phyloP scores from a whole-genome alignment of 192 early-diverging fungal species.

The Dimargaris cristalligena region DNA sequence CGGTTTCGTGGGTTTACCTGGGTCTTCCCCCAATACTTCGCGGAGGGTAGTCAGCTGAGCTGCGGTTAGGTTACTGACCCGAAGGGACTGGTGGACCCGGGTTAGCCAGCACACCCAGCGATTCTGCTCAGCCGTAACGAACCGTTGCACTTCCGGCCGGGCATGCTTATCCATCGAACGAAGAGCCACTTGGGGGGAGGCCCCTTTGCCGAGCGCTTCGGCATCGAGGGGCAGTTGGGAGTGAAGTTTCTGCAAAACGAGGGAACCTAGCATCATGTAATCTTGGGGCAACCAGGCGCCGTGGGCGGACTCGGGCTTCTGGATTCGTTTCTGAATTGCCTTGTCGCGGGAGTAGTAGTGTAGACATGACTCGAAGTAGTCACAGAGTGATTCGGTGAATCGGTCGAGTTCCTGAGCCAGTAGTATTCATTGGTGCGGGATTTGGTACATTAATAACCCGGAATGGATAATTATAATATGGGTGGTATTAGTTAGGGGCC shows the following conservation, averaged over 20 bases:
- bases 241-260: not conserved
- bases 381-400: not conserved
- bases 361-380: not conserved
- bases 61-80: too few species aligned
- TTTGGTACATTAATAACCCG: too few species aligned
- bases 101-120: conserved; percentile 1
- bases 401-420: not conserved
- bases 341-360: not conserved
- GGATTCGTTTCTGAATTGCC: not conserved
- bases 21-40: too few species aligned
- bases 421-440: too few species aligned
- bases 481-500: too few species aligned
- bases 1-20: too few species aligned
- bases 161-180: not conserved
- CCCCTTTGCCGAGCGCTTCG: not conserved
- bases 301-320: not conserved
- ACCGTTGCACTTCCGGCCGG: not conserved
- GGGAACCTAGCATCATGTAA: not conserved
- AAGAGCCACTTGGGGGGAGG: not conserved
- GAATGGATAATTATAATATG: too few species aligned
- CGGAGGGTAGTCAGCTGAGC: too few species aligned
- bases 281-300: conserved; percentile 5
- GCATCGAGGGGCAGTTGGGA: not conserved
- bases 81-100: not conserved
- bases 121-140: not conserved